A percentile compares a stretch with the other conserved stretches of the same genome.
Evolutionary conservation across 306 rosid genomes (phyloP).

Genomic region (Begonia loranthoides): DNA sequence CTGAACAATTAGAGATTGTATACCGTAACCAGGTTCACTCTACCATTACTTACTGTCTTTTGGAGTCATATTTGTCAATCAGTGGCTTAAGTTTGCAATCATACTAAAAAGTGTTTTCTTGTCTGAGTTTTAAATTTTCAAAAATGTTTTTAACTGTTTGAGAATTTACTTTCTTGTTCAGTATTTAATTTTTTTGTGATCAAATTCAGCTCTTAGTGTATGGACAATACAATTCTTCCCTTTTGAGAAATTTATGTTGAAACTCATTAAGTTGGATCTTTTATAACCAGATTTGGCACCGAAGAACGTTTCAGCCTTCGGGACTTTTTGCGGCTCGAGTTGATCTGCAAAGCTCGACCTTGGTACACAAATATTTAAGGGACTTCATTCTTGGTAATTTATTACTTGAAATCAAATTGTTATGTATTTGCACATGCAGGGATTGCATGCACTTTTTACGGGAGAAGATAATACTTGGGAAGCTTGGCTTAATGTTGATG

Average conservation of each 20-base stretch:
- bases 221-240: too few species aligned
- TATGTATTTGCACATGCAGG: constrained; percentile 39
- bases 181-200: too few species aligned
- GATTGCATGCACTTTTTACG: constrained; percentile 81
- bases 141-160: too few species aligned
- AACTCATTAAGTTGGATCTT: too few species aligned
- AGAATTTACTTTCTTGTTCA: too few species aligned
- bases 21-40: constrained; percentile 57
- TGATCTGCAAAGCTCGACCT: constrained; percentile 78
- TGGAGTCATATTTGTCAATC: too few species aligned
- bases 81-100: too few species aligned
- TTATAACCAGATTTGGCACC: constrained; percentile 67
- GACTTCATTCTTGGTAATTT: constrained; percentile 6
- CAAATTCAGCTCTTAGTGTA: too few species aligned
- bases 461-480: constrained; percentile 98
- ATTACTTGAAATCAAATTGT: constrained; percentile 6
- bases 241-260: too few species aligned
- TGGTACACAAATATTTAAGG: constrained; percentile 33
- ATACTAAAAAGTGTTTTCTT: too few species aligned
- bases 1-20: constrained; percentile 87
- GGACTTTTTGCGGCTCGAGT: constrained; percentile 99
- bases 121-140: too few species aligned
- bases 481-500: constrained; percentile 83
- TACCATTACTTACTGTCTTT: too few species aligned
- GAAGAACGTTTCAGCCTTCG: constrained; percentile 90